These are phyloP conservation scores for Mycena galopus DNA, from an alignment of 768 basidiomycete species.

Conservation along the genomic window DNA sequence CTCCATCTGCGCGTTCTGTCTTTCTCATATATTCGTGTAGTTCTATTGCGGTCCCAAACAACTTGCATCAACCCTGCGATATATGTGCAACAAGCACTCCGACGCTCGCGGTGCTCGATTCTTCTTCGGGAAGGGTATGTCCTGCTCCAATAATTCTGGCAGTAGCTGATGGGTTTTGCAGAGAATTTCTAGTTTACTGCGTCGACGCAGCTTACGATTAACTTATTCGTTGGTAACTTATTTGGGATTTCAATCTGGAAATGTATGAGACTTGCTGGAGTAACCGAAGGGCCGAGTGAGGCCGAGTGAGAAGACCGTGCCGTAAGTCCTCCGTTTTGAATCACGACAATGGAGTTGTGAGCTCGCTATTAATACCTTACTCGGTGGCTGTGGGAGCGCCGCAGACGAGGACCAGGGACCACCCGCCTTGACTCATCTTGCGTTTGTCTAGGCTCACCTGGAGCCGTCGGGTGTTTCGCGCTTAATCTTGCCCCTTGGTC, in stretches of 20 bases:
- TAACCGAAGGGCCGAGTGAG: neutral
- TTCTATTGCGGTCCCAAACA: conserved; percentile 77
- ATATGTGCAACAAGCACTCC: conserved; percentile 74
- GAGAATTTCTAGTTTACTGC: conserved; percentile 23
- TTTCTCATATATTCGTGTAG: neutral
- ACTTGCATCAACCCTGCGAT: conserved; percentile 64
- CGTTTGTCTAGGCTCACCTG: no score
- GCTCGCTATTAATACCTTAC: no score
- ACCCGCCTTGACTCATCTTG: no score
- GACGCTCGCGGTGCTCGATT: conserved; percentile 68
- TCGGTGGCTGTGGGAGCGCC: neutral
- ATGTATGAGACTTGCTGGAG: no score
- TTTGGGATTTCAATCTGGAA: neutral
- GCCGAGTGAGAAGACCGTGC: neutral
- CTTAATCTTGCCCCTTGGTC: no score
- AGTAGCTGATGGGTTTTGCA: neutral
- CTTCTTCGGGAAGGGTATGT: conserved; percentile 75
- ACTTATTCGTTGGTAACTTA: neutral
- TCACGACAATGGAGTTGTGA: neutral
- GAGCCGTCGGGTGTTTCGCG: no score
- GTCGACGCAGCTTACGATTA: conserved; percentile 2
- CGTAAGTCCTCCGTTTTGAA: neutral
- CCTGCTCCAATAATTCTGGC: neutral
- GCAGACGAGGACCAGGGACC: no score
- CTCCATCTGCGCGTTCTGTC: neutral